Evolutionary conservation across 2,329 filamentous ascomycete species (phyloP).

Genomic region (Coniochaeta sp.): DNA sequence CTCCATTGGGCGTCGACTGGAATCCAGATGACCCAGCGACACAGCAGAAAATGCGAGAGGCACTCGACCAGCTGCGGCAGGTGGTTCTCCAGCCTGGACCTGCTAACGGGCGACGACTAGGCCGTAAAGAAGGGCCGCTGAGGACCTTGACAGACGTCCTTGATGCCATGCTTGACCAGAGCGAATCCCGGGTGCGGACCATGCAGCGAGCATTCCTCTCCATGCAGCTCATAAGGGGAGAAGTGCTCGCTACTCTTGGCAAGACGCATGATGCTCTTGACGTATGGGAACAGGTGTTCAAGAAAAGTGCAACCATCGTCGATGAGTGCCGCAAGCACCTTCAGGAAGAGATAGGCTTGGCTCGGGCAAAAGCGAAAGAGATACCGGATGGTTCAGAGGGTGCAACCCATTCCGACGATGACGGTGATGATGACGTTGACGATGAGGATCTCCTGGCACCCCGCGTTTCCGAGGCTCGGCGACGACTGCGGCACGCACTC

Average conservation of each 20-base stretch:
- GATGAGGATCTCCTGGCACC: slow-evolving; percentile 20
- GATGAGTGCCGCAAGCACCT: slow-evolving; percentile 59
- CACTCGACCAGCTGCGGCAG: slow-evolving; percentile 72
- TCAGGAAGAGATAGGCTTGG: slow-evolving; percentile 36
- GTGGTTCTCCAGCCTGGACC: slow-evolving; percentile 79
- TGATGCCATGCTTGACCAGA: slow-evolving; percentile 85
- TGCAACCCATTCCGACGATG: too few species aligned
- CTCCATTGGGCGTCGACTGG: slow-evolving; percentile 56
- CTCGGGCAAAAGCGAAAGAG: slow-evolving; percentile 16
- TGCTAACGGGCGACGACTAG: slow-evolving; percentile 56
- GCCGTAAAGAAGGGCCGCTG: slow-evolving; percentile 58
- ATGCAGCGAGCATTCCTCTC: slow-evolving; percentile 64
- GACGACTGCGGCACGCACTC: slow-evolving; percentile 63
- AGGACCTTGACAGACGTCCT: slow-evolving; percentile 82
- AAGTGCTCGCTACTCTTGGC: slow-evolving; percentile 71
- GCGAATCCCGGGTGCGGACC: slow-evolving; percentile 56
- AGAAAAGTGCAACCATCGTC: slow-evolving; percentile 46
- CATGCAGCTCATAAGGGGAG: slow-evolving; percentile 61
- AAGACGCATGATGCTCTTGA: slow-evolving; percentile 59
- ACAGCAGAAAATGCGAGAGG: slow-evolving; percentile 69
- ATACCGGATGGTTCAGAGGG: slow-evolving; percentile 11
- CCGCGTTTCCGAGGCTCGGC: slow-evolving; percentile 51
- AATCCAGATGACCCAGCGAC: slow-evolving; percentile 48
- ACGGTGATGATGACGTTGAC: slow-evolving; percentile 25
- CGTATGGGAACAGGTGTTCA: slow-evolving; percentile 58